A percentile compares a stretch with the other conserved stretches of the same genome.
phyloP scores from a whole-genome alignment of 2,329 filamentous ascomycete species.

The Sarocladium brachiariae region DNA sequence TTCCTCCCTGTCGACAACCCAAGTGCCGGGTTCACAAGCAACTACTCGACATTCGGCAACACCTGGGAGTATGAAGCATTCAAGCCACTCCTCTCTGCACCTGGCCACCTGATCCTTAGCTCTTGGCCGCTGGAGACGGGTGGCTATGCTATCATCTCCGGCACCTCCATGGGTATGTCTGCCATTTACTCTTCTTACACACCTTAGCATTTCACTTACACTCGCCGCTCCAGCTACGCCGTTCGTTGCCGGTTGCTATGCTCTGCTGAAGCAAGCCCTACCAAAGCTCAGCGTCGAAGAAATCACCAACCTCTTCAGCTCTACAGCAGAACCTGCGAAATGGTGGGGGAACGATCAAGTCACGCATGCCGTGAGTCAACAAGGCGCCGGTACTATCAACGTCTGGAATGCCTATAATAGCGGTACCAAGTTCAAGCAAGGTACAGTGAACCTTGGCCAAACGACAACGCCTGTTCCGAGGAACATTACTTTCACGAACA shows the following conservation, averaged over 20 bases:
- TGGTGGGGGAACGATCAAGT: constrained; percentile 20
- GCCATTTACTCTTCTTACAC: background rate
- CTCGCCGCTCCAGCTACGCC: constrained; percentile 20
- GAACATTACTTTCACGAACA: constrained; percentile 10
- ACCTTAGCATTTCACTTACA: background rate
- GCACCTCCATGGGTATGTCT: constrained; percentile 26
- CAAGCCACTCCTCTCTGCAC: constrained; percentile 25
- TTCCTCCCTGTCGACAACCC: constrained; percentile 8
- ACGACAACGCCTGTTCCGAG: background rate
- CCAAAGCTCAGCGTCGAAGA: constrained; percentile 20
- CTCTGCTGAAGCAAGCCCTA: constrained; percentile 26
- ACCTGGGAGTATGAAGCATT: constrained; percentile 17
- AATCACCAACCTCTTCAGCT: constrained; percentile 23
- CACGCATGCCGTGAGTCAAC: constrained; percentile 23
- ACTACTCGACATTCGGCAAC: constrained; percentile 11
- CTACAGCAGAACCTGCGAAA: constrained; percentile 21
- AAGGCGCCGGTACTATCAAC: constrained; percentile 28
- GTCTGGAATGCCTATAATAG: constrained; percentile 20
- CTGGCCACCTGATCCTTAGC: constrained; percentile 27
- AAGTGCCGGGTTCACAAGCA: constrained; percentile 10
- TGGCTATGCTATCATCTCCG: constrained; percentile 26
- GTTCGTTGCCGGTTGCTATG: constrained; percentile 25
- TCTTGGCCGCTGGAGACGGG: constrained; percentile 24
- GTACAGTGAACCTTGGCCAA: background rate
- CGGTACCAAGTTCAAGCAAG: constrained; percentile 6